These are phyloP conservation scores for Kockovaella imperatae DNA, from an alignment of 768 basidiomycete genomes.

Conservation along the genomic window DNA sequence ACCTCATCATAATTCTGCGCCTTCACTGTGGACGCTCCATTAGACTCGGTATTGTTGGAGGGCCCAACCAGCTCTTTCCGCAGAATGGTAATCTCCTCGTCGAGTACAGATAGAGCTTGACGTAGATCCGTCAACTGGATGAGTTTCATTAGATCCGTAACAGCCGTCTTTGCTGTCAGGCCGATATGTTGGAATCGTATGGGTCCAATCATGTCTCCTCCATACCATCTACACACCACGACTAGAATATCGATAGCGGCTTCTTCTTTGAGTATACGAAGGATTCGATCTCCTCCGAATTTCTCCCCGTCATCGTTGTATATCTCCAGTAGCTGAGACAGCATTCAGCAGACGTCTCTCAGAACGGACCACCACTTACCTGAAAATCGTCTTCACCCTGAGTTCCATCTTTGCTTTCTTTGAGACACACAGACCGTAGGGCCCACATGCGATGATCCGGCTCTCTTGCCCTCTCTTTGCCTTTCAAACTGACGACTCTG, in stretches of 20 bases:
- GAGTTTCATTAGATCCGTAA: constrained; percentile 13
- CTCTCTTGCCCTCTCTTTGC: constrained; percentile 30
- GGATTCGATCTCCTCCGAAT: constrained; percentile 31
- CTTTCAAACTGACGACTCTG: constrained; percentile 9
- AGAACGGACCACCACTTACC: constrained; percentile 9
- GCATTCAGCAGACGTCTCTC: neutral
- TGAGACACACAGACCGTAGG: constrained; percentile 20
- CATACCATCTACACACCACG: constrained; percentile 38
- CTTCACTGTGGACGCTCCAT: neutral
- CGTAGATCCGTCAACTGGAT: constrained; percentile 22
- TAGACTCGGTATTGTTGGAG: neutral
- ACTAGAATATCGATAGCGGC: constrained; percentile 30
- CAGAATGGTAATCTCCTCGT: constrained; percentile 24
- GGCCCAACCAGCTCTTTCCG: constrained; percentile 15
- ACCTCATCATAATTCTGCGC: constrained; percentile 23
- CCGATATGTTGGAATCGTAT: constrained; percentile 38
- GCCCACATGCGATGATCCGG: constrained; percentile 44
- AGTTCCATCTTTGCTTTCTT: constrained; percentile 36
- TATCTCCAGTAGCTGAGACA: constrained; percentile 22
- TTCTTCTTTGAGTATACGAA: constrained; percentile 23
- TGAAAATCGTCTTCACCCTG: constrained; percentile 38
- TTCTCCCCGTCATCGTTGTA: constrained; percentile 38
- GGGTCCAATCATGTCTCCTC: constrained; percentile 41
- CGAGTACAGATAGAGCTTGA: constrained; percentile 15
- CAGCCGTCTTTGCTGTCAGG: constrained; percentile 25